These are phyloP conservation scores for Oryza australiensis DNA, from an alignment of 176 grass and related monocot genomes.

Conservation along the genomic window DNA sequence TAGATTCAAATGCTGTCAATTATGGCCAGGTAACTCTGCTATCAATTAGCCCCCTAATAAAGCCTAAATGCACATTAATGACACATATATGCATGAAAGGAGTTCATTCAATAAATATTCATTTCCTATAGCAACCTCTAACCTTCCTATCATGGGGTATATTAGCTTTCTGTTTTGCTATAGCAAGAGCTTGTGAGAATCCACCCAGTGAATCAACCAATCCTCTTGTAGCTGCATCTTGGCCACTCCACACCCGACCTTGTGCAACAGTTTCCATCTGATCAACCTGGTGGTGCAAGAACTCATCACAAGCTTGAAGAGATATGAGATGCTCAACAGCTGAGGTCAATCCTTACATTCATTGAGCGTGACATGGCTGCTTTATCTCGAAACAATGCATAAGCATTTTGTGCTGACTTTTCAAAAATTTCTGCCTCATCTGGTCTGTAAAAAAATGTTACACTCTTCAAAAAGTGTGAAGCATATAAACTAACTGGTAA, in stretches of 20 bases:
- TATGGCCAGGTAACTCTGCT: not conserved
- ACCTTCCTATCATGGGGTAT: constrained; percentile 85
- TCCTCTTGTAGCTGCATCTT: constrained; percentile 82
- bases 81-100: not conserved
- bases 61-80: not conserved
- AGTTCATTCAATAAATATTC: not conserved
- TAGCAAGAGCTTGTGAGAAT: constrained; percentile 80
- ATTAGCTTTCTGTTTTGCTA: constrained; percentile 94
- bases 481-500: constrained; percentile 8
- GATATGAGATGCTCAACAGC: constrained; percentile 27
- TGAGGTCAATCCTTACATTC: constrained; percentile 58
- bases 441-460: constrained; percentile 53
- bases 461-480: constrained; percentile 30
- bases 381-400: constrained; percentile 88
- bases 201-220: constrained; percentile 96
- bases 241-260: constrained; percentile 93
- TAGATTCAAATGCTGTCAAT: not conserved
- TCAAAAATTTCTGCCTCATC: constrained; percentile 86
- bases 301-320: constrained; percentile 36
- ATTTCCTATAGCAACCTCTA: constrained; percentile 24
- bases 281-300: constrained; percentile 67
- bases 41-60: not conserved
- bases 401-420: constrained; percentile 76
- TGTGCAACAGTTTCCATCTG: constrained; percentile 96
- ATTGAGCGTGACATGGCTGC: constrained; percentile 90